phyloP scores from a whole-genome alignment of 768 basidiomycete genomes.

The Glaciozyma antarctica region DNA sequence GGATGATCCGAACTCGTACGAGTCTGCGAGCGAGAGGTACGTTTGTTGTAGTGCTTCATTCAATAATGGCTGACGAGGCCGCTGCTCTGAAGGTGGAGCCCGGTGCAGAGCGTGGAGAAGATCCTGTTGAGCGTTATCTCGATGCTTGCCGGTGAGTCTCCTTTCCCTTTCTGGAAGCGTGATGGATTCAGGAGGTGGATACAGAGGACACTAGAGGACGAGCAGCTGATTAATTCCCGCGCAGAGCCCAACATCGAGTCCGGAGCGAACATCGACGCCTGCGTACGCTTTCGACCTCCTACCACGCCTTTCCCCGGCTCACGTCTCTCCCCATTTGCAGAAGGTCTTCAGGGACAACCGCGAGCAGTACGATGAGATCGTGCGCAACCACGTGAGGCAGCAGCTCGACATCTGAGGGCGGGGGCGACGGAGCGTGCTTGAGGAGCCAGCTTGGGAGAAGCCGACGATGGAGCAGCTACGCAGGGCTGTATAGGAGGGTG shows the following conservation, averaged over 20 bases:
- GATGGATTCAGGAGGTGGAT: too few species aligned
- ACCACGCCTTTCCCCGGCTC: too few species aligned
- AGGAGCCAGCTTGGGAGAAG: too few species aligned
- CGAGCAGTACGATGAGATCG: constrained; percentile 76
- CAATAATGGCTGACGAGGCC: too few species aligned
- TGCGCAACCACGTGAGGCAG: constrained; percentile 69
- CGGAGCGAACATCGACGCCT: constrained; percentile 69
- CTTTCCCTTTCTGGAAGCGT: neutral
- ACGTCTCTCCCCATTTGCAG: constrained; percentile 4
- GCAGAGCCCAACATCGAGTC: constrained; percentile 93
- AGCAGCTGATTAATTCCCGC: neutral
- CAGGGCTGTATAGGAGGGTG: too few species aligned
- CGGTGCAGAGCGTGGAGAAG: constrained; percentile 97
- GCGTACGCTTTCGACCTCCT: constrained; percentile 16
- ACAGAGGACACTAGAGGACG: too few species aligned
- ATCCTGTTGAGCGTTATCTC: constrained; percentile 84
- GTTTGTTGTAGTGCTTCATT: too few species aligned
- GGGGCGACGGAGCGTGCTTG: too few species aligned
- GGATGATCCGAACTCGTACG: constrained; percentile 61
- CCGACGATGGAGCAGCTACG: too few species aligned
- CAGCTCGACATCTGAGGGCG: constrained; percentile 48
- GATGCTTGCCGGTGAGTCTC: constrained; percentile 72
- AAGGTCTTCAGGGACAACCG: constrained; percentile 89
- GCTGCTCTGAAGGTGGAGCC: constrained; percentile 55
- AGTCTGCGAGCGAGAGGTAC: constrained; percentile 75